Evolutionary conservation across 75 land plant genomes (phyloP), one percentile per base, ranked within the genome.

Genomic region (Pseudotsuga menziesii): DNA sequence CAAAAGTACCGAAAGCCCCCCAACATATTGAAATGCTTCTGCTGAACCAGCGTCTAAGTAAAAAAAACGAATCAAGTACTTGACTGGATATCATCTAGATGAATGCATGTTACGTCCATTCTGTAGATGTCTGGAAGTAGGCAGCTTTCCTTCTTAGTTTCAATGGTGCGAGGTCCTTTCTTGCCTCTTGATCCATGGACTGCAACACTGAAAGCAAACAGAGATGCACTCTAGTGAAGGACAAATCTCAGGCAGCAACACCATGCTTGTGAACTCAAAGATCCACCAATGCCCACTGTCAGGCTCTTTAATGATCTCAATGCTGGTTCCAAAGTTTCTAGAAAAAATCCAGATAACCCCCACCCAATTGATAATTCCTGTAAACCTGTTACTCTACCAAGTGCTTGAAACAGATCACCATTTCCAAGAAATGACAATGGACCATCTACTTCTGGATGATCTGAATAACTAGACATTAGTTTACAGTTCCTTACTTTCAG

Each of bases 31-130:
- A 63, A 97, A 86, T 71, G 95, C 91, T 84, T 97, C 98, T 9
- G 84, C 77, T 75, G 91, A 88, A 55, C 99, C 99, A 74, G 88
- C 89, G 84, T 97, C 99, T 54, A 97, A 55, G 80, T 97, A 97
- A 7, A 97, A 97, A 56, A 69, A 87, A 57, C 8, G 95, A 84
- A 61, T 83, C 93, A 57, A 64, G 77, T 81, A 94, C 73, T 20
- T 91, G 81, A 61, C 94, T 95, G 23, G 91, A 66, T 57, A 86
- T 79, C 93, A n/a, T n/a, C n/a, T n/a, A n/a, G n/a, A n/a, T n/a
- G n/a, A n/a, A n/a, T n/a, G n/a, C n/a, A n/a, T n/a, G n/a, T n/a
- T n/a, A n/a, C n/a, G n/a, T n/a, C n/a, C n/a, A n/a, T n/a, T n/a
- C n/a, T n/a, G n/a, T n/a, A n/a, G n/a, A n/a, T n/a, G n/a, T n/a